These are phyloP conservation scores for Colletotrichum cordylinicola DNA, from an alignment of 2,329 filamentous ascomycete genomes.

Conservation along the genomic window DNA sequence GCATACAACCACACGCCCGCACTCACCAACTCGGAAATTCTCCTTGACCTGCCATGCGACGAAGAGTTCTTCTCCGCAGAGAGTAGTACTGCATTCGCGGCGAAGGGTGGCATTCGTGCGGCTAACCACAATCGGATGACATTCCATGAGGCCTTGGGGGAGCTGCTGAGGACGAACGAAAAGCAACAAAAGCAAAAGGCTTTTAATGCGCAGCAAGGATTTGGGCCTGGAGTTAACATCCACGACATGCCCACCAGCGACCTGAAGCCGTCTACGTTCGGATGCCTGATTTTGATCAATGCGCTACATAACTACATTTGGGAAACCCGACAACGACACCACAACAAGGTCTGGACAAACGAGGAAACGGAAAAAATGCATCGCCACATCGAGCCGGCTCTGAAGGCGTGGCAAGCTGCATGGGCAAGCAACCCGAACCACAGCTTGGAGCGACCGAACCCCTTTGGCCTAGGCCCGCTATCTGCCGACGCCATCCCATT, in stretches of 20 bases:
- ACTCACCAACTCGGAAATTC: conserved; percentile 92
- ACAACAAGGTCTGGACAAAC: conserved; percentile 86
- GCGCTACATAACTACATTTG: conserved; percentile 98
- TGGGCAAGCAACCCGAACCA: conserved; percentile 90
- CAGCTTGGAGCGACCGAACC: conserved; percentile 83
- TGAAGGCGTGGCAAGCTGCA: conserved; percentile 92
- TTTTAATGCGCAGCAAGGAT: conserved; percentile 46
- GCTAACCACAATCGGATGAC: conserved; percentile 75
- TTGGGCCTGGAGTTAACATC: conserved; percentile 52
- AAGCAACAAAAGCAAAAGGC: conserved; percentile 64
- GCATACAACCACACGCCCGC: conserved; percentile 93
- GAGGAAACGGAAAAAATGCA: conserved; percentile 97
- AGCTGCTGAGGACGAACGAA: conserved; percentile 79
- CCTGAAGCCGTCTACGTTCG: conserved; percentile 86
- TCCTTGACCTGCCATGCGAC: conserved; percentile 87
- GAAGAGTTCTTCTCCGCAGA: conserved; percentile 90
- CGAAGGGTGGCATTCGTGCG: conserved; percentile 74
- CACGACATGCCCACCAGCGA: conserved; percentile 55
- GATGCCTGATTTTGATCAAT: conserved; percentile 89
- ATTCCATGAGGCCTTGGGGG: conserved; percentile 83
- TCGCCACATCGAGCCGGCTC: conserved; percentile 88
- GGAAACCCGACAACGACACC: conserved; percentile 92
- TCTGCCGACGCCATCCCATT: conserved; percentile 91
- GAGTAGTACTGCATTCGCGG: conserved; percentile 80
- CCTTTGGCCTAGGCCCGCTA: conserved; percentile 80